Evolutionary conservation across 139 green algal species (phyloP), one percentile per base, ranked within the genome.

Genomic region (Auxenochlorella pyrenoidosa): DNA sequence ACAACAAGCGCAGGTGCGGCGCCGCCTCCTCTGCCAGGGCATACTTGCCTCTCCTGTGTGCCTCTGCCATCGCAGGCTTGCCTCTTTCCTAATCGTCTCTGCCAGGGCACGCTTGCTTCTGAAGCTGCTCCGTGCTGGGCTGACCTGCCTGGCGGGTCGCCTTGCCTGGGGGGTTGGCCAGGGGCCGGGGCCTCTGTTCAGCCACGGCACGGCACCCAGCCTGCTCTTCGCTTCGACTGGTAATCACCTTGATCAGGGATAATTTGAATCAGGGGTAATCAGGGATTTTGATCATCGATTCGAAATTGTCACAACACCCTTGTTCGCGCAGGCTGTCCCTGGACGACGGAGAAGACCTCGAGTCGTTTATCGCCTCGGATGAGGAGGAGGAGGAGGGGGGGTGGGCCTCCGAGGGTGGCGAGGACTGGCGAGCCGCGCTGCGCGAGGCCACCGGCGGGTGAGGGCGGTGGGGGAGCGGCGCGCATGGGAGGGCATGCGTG

Each of bases 391-490:
- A 59, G 19, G 73, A 66, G 36, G 68, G 36, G 6, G 68, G 36
- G 6, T 86, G n/a, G 10, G 43, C 41, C 41, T 73, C n/a, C 2
- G 73, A 58, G 2, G 73, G 38, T 0, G 84, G 41, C 59, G 70
- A 73, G 40, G 85, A 85, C 63, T 88, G 85, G 85, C 32, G 85
- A 24, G 41, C 59, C 3, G 85, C 75, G 60, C 85, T 88, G 76
- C 75, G 76, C 12, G 60, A 78, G 44, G 85, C 75, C n/a, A 82
- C 79, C 24, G 85, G 85, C 60, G 85, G 85, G 85, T 88, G 60
- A 26, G 85, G 0, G 21, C 12, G 30, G 3, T 26, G n/a, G 34
- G 63, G 2, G 30, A 36, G 63, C 28, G 8, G 59, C 24, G 13
- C 3, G 59, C 59, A 68, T 10, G 47, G 47, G 47, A 58, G 12